Percentiles rank a stretch among this genome's conserved stretches.
These are phyloP conservation scores for Entomophthora muscae DNA, from an alignment of 371 early-diverging fungal species.

Conservation along the genomic window DNA sequence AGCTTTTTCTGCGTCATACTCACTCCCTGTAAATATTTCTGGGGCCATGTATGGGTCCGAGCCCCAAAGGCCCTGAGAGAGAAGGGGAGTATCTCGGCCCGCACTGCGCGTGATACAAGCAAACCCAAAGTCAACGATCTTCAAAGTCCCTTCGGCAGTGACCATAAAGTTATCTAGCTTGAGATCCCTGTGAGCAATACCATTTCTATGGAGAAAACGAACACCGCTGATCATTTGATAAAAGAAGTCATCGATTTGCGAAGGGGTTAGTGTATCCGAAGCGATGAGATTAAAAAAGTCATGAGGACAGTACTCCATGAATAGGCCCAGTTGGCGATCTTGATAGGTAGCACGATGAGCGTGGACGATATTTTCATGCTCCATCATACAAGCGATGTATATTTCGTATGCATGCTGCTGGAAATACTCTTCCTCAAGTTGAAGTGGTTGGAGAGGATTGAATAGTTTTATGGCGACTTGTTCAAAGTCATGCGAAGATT, in stretches of 20 bases:
- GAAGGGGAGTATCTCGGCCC: not conserved
- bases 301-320: constrained; percentile 64
- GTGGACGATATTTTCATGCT: constrained; percentile 71
- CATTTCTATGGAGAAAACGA: constrained; percentile 44
- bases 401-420: constrained; percentile 7
- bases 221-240: constrained; percentile 58
- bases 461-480: not conserved
- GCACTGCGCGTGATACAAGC: constrained; percentile 40
- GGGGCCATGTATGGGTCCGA: constrained; percentile 87
- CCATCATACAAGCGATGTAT: constrained; percentile 24
- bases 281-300: constrained; percentile 54
- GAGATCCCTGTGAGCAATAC: constrained; percentile 71
- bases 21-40: constrained; percentile 32
- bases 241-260: constrained; percentile 52
- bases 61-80: constrained; percentile 46
- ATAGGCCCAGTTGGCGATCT: constrained; percentile 28
- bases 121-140: constrained; percentile 87
- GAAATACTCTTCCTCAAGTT: constrained; percentile 6
- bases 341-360: constrained; percentile 59
- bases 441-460: not conserved
- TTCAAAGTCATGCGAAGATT: not conserved
- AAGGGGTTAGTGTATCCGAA: constrained; percentile 37
- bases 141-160: constrained; percentile 44
- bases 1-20: constrained; percentile 43
- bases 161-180: constrained; percentile 76